Percentiles rank a stretch among this genome's conserved stretches.
Evolutionary conservation across 176 grass and related monocot species (phyloP).

Genomic region (Carex littledalei): DNA sequence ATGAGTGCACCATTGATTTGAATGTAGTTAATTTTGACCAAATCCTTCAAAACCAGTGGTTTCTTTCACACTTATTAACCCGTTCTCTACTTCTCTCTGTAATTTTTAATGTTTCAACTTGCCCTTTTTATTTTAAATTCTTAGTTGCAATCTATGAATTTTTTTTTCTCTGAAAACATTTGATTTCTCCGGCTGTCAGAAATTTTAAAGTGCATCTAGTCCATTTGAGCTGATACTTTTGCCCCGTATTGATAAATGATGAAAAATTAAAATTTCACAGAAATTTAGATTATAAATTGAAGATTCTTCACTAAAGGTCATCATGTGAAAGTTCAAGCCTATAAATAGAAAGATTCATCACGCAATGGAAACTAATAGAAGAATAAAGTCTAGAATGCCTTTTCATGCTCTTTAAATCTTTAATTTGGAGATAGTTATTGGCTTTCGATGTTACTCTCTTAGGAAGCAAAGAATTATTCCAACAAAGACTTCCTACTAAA

Average conservation of each 20-base stretch:
- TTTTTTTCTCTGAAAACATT: not conserved
- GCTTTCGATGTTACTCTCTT: constrained; percentile 2
- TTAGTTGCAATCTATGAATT: not conserved
- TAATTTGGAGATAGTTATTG: not conserved
- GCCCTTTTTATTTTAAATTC: not conserved
- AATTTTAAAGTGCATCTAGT: not conserved
- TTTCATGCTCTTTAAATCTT: not conserved
- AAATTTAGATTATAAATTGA: not conserved
- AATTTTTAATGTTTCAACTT: constrained; percentile 7
- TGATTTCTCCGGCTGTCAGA: not conserved
- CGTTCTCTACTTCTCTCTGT: not conserved
- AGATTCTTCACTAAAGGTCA: not conserved
- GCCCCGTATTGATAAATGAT: not conserved
- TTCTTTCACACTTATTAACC: constrained; percentile 24
- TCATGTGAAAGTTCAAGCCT: constrained; percentile 10
- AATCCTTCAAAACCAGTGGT: not conserved
- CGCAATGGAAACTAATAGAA: constrained; percentile 11
- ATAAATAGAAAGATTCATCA: constrained; percentile 25
- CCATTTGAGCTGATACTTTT: not conserved
- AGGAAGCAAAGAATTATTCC: constrained; percentile 20
- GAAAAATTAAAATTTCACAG: not conserved
- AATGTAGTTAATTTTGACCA: constrained; percentile 22
- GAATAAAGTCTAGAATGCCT: constrained; percentile 11
- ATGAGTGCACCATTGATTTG: not conserved
- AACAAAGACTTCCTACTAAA: not conserved